Base-by-base conservation (phyloP, 2,329 filamentous ascomycete genomes). In the Geosmithia morbida region DNA sequence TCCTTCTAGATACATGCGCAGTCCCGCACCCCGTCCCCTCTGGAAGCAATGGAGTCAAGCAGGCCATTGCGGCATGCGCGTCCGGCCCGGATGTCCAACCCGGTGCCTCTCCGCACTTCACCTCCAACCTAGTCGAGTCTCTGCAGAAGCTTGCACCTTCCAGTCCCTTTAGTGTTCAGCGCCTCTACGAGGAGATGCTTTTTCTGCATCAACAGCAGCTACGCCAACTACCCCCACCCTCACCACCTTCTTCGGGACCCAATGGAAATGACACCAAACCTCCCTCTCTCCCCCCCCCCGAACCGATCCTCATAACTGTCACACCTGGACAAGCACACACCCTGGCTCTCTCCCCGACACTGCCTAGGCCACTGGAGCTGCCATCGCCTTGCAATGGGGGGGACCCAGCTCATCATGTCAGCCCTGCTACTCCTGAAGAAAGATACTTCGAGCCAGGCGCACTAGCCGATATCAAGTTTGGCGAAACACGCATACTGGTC, bases 1-100 rank as follows among this genome's bases (percentile, higher is more conserved):
- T 83, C 5, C 61, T 83, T 13, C 66, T 83, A 22, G 79, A 83
- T 57, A 75, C 74, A n/a, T 80, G 76, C 55, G 70, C 73, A 11
- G 58, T 72, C n/a, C 67, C 69, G 29, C 73, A 81, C 51, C 64
- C 66, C 11, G 63, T 70, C 1, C 60, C 68, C 46, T 64, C 69
- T 4, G 71, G 73, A 20, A 73, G 70, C 49, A 69, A 74, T 54
- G 77, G 76, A 26, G 61, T 71, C 18, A 83, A 82, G 59, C 77
- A 83, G 57, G 71, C 71, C 43, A 79, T 83, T 53, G 77, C 78
- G 6, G 75, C 77, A n/a, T 74, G 67, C 54, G 68, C 66, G 1
- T 66, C 70, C 7, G 77, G 79, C 44, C 69, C 72, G 48, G 65
- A 61, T 46, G 56, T 59, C 11, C 61, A 64, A 40, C 71, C 72